A percentile compares a stretch with the other conserved stretches of the same genome.
Conservation (phyloP, 495 filamentous ascomycete species). For the Annulohypoxylon stygium region DNA sequence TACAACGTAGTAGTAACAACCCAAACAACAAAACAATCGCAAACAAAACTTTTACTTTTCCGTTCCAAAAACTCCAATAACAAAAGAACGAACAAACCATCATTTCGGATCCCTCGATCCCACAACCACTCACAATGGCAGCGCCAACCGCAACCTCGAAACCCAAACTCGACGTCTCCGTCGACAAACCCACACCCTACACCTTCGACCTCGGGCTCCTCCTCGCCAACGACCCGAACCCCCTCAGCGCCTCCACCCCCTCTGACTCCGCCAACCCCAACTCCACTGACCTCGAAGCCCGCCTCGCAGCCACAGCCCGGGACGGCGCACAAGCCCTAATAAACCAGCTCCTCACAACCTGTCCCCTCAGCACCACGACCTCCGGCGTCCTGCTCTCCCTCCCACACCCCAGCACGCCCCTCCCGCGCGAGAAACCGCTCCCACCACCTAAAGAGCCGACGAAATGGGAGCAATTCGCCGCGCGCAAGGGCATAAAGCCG, state of each 20-base stretch:
- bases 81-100: not conserved
- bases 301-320: conserved; percentile 77
- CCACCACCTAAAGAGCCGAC: conserved; percentile 83
- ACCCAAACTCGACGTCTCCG: conserved; percentile 68
- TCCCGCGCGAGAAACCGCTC: conserved; percentile 92
- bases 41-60: not conserved
- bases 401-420: conserved; percentile 72
- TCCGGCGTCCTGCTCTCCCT: conserved; percentile 81
- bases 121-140: conserved; percentile 51
- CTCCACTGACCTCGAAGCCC: conserved; percentile 63
- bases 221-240: conserved; percentile 84
- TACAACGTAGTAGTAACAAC: not conserved
- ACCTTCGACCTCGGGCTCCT: conserved; percentile 93
- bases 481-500: conserved; percentile 92
- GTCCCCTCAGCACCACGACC: conserved; percentile 75
- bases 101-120: conserved; percentile 12
- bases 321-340: conserved; percentile 90
- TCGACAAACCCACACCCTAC: conserved; percentile 87
- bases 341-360: conserved; percentile 86
- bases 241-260: conserved; percentile 66
- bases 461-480: conserved; percentile 94
- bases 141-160: conserved; percentile 39
- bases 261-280: conserved; percentile 45
- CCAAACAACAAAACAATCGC: not conserved
- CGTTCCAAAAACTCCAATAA: not conserved